Conservation (phyloP, 2,329 filamentous ascomycete species). For the Beauveria varroae region DNA sequence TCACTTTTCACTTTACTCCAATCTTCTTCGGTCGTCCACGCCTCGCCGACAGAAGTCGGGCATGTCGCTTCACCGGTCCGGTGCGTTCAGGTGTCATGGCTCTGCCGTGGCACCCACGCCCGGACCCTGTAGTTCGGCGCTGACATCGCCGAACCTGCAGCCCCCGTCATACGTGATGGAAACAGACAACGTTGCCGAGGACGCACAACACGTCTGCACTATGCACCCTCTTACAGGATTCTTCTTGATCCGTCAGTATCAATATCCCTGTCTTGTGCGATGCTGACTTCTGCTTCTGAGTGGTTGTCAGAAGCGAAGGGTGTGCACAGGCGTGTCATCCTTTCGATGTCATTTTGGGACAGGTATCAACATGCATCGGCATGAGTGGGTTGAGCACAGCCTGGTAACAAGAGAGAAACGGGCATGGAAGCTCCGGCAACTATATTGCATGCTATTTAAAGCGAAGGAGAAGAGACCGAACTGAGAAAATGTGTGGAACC, state of each 20-base stretch:
- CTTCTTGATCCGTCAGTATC: background rate
- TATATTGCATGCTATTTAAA: background rate
- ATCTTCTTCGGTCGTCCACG: no score
- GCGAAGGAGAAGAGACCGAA: background rate
- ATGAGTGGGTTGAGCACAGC: background rate
- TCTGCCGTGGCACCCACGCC: background rate
- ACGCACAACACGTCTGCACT: background rate
- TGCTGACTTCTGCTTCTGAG: background rate
- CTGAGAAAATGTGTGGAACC: background rate
- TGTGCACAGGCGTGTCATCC: background rate
- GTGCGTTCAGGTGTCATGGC: background rate
- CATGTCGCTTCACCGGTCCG: background rate
- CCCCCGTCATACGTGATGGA: background rate
- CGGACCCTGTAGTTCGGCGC: background rate
- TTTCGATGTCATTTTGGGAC: background rate
- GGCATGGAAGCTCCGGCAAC: background rate
- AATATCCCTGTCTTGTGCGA: background rate
- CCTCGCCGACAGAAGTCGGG: background rate
- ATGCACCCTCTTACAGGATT: background rate
- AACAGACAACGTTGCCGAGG: background rate
- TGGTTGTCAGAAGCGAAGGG: background rate
- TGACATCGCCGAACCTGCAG: constrained; percentile 1
- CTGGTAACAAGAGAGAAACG: background rate
- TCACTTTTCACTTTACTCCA: no score
- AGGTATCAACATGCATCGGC: background rate